Evolutionary conservation across 208 protist species (phyloP), one percentile per base, ranked within the genome.

Genomic region (Acanthamoeba polyphaga): DNA sequence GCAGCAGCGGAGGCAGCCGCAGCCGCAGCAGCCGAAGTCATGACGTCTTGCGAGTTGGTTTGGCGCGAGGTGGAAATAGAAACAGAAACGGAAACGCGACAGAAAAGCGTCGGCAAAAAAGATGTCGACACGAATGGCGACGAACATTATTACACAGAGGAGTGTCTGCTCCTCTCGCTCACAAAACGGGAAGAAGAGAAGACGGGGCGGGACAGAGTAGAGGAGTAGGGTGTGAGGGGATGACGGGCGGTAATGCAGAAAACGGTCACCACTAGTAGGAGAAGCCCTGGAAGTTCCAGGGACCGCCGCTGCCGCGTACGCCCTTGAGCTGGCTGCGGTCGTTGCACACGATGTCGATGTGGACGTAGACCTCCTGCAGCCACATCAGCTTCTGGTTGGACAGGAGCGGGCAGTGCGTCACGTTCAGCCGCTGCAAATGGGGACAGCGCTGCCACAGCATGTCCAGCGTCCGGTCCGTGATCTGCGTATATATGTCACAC

Each of bases 321-420:
- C 80, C 80, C 80, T 88, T 88, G 49, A 88, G 80, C 53, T 88
- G 80, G 22, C 80, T 88, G 53, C 80, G 80, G 29, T 88, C 80
- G 29, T 88, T 88, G 80, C 80, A 88, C n/a, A 88, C 80, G 80
- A 88, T 88, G 80, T 88, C 80, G 43, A 88, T 88, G 10, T 64
- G 43, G 22, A 88, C 51, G 51, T 88, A 88, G 80, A 88, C 80
- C 8, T 88, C 80, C 53, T 88, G 80, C 49, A 88, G 53, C 80
- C 80, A 88, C 80, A 88, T 88, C 80, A 88, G 29, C 80, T 88
- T 88, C 29, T 88, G 80, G 51, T 88, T 88, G 12, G 80, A 88
- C n/a, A 88, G 80, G 8, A 88, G 80, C 13, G 80, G 80, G 51
- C 80, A 88, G 80, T 88, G 80, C 17, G 80, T 88, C 22, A 88